Conservation (phyloP, 805 yeast genomes). For the Candida verbasci region DNA sequence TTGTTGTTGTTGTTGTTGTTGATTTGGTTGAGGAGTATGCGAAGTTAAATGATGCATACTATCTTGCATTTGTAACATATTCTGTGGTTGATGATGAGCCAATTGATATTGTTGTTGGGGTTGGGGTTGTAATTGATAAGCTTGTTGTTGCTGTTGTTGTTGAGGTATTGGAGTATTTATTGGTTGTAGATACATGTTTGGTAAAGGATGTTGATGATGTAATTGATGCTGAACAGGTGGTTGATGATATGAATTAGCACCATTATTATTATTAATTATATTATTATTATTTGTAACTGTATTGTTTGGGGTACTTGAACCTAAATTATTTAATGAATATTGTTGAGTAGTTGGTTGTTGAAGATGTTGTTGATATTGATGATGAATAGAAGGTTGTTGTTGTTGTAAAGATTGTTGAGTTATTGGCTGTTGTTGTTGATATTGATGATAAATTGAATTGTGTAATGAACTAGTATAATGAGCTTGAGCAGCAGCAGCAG, state of each 20-base stretch:
- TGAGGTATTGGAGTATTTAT: conserved; percentile 7
- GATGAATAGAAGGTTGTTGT: conserved; percentile 5
- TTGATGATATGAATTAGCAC: not conserved
- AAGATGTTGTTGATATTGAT: conserved; percentile 12
- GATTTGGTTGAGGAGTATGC: conserved; percentile 6
- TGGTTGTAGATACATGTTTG: conserved; percentile 6
- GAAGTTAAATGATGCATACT: conserved; percentile 9
- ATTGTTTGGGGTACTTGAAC: conserved; percentile 3
- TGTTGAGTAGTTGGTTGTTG: conserved; percentile 10
- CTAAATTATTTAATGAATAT: conserved; percentile 1
- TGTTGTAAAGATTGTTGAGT: conserved; percentile 9
- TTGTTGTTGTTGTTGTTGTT: conserved; percentile 8
- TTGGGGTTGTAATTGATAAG: conserved; percentile 10
- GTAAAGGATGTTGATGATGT: conserved; percentile 5
- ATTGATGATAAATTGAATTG: conserved; percentile 4
- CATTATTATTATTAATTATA: not conserved
- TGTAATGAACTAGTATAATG: conserved; percentile 2
- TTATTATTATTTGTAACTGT: not conserved
- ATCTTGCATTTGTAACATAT: conserved; percentile 4
- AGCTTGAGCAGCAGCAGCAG: conserved; percentile 8
- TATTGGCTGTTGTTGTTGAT: conserved; percentile 5
- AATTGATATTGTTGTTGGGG: conserved; percentile 7
- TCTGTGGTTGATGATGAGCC: conserved; percentile 9
- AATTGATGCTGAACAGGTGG: conserved; percentile 4
- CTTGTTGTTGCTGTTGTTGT: conserved; percentile 12